phyloP scores from a whole-genome alignment of 495 filamentous ascomycete genomes.

The Aspergillus nanangensis region DNA sequence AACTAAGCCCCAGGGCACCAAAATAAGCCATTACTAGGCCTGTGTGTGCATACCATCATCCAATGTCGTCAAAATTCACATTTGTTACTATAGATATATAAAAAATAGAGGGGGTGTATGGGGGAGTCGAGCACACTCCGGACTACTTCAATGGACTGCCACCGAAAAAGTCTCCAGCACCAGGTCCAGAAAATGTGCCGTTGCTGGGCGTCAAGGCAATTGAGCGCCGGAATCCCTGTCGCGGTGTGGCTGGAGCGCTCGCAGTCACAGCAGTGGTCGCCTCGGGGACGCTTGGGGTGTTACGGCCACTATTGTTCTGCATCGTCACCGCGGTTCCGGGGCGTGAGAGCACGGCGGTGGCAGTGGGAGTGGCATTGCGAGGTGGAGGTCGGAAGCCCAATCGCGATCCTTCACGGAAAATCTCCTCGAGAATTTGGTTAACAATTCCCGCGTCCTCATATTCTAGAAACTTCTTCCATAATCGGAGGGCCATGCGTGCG shows the following conservation, averaged over 20 bases:
- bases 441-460: constrained; percentile 81
- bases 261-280: constrained; percentile 10
- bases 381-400: constrained; percentile 70
- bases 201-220: constrained; percentile 45
- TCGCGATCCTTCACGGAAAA: constrained; percentile 69
- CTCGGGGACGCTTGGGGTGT: constrained; percentile 40
- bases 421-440: constrained; percentile 67
- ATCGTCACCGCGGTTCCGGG: constrained; percentile 42
- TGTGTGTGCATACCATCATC: background rate
- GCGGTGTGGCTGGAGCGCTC: constrained; percentile 40
- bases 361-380: constrained; percentile 34
- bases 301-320: constrained; percentile 40
- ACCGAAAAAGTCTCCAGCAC: constrained; percentile 37
- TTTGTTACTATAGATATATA: background rate
- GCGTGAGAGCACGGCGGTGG: constrained; percentile 32
- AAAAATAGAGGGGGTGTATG: background rate
- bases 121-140: background rate
- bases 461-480: constrained; percentile 88
- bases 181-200: constrained; percentile 39
- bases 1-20: no score
- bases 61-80: constrained; percentile 1
- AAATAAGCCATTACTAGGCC: no score
- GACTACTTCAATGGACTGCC: constrained; percentile 39
- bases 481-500: constrained; percentile 78
- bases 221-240: constrained; percentile 42